Conservation (phyloP, 495 filamentous ascomycete species). For the Daldinia vernicosa region DNA sequence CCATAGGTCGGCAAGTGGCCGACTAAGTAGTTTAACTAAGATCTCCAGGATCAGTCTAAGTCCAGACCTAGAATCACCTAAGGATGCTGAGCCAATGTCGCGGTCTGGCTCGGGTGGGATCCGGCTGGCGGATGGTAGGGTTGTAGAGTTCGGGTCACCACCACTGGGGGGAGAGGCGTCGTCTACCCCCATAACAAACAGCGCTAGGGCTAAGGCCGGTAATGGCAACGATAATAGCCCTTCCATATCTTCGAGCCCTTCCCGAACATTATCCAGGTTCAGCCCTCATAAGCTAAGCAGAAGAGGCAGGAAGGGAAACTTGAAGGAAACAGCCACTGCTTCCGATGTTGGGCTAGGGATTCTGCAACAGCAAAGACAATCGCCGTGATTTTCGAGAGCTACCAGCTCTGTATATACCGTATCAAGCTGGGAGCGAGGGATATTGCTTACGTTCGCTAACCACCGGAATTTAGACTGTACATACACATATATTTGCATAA, state of each 20-base stretch:
- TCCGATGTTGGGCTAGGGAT: conserved; percentile 29
- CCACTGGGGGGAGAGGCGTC: conserved; percentile 1
- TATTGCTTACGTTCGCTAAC: neutral
- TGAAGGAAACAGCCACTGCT: neutral
- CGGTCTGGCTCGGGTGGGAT: conserved; percentile 46
- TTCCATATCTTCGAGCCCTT: conserved; percentile 3
- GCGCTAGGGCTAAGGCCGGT: neutral
- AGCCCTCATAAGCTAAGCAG: conserved; percentile 22
- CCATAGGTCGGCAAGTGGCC: conserved; percentile 17
- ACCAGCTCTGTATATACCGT: conserved; percentile 19
- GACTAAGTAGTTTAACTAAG: conserved; percentile 2
- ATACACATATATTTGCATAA: conserved; percentile 14
- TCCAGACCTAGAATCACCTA: neutral
- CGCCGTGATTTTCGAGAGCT: conserved; percentile 7
- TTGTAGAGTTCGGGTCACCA: conserved; percentile 48
- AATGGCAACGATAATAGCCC: neutral
- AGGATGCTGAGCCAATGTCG: conserved; percentile 39
- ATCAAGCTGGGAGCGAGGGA: neutral
- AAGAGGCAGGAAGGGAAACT: conserved; percentile 14
- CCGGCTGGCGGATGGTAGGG: conserved; percentile 38
- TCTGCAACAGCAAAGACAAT: conserved; percentile 10
- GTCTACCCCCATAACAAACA: neutral
- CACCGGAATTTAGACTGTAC: conserved; percentile 6
- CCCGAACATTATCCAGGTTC: conserved; percentile 5
- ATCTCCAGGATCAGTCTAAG: conserved; percentile 4